Percentiles rank a stretch among this genome's conserved stretches.
phyloP scores from a whole-genome alignment of 2,329 filamentous ascomycete species.

The Alternaria angustiovoidea region DNA sequence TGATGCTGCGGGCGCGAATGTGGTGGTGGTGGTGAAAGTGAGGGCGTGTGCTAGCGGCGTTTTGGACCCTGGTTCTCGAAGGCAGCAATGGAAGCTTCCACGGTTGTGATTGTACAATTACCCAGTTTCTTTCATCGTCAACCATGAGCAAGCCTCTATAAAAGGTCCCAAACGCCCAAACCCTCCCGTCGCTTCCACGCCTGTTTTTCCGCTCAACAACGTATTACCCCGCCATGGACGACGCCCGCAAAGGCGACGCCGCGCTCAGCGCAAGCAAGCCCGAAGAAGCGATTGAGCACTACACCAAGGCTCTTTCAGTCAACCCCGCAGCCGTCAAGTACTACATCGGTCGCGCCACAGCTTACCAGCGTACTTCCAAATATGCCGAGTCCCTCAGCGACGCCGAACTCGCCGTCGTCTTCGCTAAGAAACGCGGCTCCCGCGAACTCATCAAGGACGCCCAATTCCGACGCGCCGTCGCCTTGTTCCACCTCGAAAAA shows the following conservation, averaged over 20 bases:
- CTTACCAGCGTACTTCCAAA: conserved; percentile 69
- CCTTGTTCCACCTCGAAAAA: conserved; percentile 72
- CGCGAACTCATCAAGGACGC: conserved; percentile 80
- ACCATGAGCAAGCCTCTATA: background rate
- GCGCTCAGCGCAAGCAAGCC: conserved; percentile 72
- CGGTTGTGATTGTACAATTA: background rate
- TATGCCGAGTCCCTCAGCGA: conserved; percentile 59
- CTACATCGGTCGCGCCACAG: conserved; percentile 82
- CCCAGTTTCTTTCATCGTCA: background rate
- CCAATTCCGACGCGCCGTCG: conserved; percentile 80
- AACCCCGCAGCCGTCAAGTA: conserved; percentile 75
- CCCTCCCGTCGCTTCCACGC: background rate
- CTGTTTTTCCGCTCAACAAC: background rate
- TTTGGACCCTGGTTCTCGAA: conserved; percentile 11
- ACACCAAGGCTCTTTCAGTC: conserved; percentile 70
- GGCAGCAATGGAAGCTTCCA: conserved; percentile 20
- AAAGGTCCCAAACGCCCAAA: background rate
- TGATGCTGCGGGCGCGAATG: background rate
- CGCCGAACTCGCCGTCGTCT: conserved; percentile 62
- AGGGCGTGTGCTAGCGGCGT: background rate
- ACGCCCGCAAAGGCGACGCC: conserved; percentile 64
- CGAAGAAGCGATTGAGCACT: conserved; percentile 70
- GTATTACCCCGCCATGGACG: conserved; percentile 56
- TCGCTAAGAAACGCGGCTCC: conserved; percentile 76
- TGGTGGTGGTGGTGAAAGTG: background rate